Evolutionary conservation across 345 rosid genomes (phyloP).

Genomic region (sweet orange (Citrus sinensis)): DVS_A1.0 CM039161.1:5216501-5217000

Average conservation of each 20-base stretch:
- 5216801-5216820: slow-evolving; percentile 8
- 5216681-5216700: no score
- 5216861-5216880: not conserved
- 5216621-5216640: no score
- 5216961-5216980: slow-evolving; percentile 39
- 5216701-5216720: not conserved
- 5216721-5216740: not conserved
- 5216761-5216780: no score
- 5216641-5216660: no score
- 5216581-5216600: no score
- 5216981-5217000: slow-evolving; percentile 22
- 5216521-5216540: no score
- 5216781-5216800: not conserved
- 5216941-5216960: slow-evolving; percentile 26
- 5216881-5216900: not conserved
- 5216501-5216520: no score
- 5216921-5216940: slow-evolving; percentile 26
- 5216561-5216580: no score
- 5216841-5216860: not conserved
- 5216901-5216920: not conserved
- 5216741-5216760: not conserved
- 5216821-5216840: not conserved
- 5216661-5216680: no score
- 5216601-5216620: no score
- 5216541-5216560: no score